Percentiles rank a stretch among this genome's conserved stretches.
These are phyloP conservation scores for Chaetomium olivaceum DNA, from an alignment of 2,329 filamentous ascomycete species.

Conservation along the genomic window DNA sequence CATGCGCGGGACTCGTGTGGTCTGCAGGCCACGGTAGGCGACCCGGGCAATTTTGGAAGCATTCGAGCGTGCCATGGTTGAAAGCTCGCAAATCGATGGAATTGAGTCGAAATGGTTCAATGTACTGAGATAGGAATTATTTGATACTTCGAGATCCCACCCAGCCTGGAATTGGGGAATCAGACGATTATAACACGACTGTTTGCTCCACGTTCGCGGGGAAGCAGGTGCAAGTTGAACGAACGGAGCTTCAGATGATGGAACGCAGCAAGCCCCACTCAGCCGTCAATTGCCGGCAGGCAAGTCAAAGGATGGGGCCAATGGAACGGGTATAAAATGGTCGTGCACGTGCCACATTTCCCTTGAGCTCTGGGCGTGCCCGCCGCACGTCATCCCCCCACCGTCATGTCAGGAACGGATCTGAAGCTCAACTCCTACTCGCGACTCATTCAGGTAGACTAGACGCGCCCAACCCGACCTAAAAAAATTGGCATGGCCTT, in stretches of 20 bases:
- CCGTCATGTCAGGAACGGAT: conserved; percentile 5
- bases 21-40: conserved; percentile 40
- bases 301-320: background rate
- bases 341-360: conserved; percentile 10
- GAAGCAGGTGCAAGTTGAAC: background rate
- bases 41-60: conserved; percentile 43
- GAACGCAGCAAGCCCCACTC: conserved; percentile 9
- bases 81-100: background rate
- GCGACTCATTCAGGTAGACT: background rate
- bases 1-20: conserved; percentile 30
- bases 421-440: background rate
- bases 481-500: background rate
- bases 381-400: conserved; percentile 22
- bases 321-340: background rate
- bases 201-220: background rate
- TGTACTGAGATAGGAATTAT: no score
- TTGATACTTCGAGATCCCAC: no score
- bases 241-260: conserved; percentile 12
- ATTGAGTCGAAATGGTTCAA: background rate
- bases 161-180: background rate
- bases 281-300: conserved; percentile 14
- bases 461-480: background rate
- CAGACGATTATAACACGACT: background rate
- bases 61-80: conserved; percentile 38
- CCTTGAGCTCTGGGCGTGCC: background rate